phyloP scores from a whole-genome alignment of 306 rosid genomes.

The Begonia masoniana region DNA sequence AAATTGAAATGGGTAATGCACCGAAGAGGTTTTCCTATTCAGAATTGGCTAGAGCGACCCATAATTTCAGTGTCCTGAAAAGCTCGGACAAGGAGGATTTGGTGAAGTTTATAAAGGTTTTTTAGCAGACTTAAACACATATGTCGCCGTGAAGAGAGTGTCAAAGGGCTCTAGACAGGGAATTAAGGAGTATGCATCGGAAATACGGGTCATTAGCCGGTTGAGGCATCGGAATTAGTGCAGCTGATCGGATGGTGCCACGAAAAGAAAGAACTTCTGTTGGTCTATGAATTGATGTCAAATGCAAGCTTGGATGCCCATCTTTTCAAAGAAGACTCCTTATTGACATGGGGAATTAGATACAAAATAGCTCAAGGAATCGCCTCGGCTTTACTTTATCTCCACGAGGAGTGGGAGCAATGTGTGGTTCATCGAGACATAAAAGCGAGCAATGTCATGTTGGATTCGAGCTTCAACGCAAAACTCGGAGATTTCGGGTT shows the following conservation, averaged over 20 bases:
- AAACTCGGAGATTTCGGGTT: conserved; percentile 19
- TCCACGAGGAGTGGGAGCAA: conserved; percentile 17
- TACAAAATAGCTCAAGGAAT: conserved; percentile 9
- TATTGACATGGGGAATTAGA: conserved; percentile 5
- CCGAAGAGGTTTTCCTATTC: conserved; percentile 8
- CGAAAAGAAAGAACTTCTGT: conserved; percentile 3
- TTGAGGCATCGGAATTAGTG: conserved; percentile 16
- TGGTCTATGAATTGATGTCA: conserved; percentile 13
- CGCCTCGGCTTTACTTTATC: conserved; percentile 10
- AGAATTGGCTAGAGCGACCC: conserved; percentile 7
- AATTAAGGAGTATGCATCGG: conserved; percentile 11
- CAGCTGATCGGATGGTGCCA: conserved; percentile 18
- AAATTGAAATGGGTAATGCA: conserved; percentile 7
- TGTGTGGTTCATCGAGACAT: conserved; percentile 19
- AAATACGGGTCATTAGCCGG: conserved; percentile 11
- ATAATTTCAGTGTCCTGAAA: conserved; percentile 5
- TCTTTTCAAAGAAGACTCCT: conserved; percentile 3
- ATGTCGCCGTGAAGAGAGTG: conserved; percentile 12
- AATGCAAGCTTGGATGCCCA: conserved; percentile 10
- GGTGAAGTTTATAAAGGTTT: conserved; percentile 15
- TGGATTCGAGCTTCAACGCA: conserved; percentile 13
- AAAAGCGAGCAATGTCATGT: conserved; percentile 16
- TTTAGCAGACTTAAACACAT: neutral
- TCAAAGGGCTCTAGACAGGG: conserved; percentile 15
- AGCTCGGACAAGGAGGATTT: conserved; percentile 18